phyloP scores from a whole-genome alignment of 495 filamentous ascomycete genomes.

The Xylaria curta region DNA sequence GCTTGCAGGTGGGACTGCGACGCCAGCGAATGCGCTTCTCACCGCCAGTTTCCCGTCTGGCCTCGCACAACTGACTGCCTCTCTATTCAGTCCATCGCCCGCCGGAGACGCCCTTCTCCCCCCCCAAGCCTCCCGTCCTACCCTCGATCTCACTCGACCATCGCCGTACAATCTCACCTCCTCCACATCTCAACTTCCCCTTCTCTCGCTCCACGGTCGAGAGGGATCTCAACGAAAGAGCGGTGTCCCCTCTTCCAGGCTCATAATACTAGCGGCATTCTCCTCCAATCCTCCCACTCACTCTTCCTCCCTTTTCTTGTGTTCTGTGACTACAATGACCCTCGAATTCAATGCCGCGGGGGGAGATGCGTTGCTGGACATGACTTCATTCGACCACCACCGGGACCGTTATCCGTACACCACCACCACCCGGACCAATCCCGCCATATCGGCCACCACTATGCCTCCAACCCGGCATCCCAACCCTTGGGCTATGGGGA shows the following conservation, averaged over 20 bases:
- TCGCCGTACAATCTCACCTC: constrained; percentile 44
- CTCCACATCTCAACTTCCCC: constrained; percentile 39
- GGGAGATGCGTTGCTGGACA: constrained; percentile 60
- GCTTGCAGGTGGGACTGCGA: constrained; percentile 45
- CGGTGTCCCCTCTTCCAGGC: constrained; percentile 44
- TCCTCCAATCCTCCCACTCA: constrained; percentile 43
- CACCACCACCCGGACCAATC: constrained; percentile 48
- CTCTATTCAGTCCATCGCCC: constrained; percentile 35
- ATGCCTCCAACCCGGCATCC: constrained; percentile 53
- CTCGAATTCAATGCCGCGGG: constrained; percentile 61
- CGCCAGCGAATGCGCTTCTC: constrained; percentile 45
- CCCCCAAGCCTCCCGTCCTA: constrained; percentile 35
- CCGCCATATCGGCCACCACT: constrained; percentile 48
- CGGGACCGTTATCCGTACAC: constrained; percentile 60
- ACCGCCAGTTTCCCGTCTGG: constrained; percentile 47
- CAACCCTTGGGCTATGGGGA: constrained; percentile 49
- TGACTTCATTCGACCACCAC: constrained; percentile 58
- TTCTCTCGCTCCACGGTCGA: constrained; percentile 34
- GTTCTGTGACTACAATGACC: constrained; percentile 57
- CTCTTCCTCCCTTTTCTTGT: constrained; percentile 42
- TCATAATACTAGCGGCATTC: constrained; percentile 48
- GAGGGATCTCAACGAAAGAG: constrained; percentile 45
- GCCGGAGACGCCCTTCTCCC: constrained; percentile 32
- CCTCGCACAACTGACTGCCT: constrained; percentile 43
- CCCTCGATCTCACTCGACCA: constrained; percentile 47